Base-by-base conservation (phyloP, 306 rosid genomes). In the Urtica urens region DNA sequence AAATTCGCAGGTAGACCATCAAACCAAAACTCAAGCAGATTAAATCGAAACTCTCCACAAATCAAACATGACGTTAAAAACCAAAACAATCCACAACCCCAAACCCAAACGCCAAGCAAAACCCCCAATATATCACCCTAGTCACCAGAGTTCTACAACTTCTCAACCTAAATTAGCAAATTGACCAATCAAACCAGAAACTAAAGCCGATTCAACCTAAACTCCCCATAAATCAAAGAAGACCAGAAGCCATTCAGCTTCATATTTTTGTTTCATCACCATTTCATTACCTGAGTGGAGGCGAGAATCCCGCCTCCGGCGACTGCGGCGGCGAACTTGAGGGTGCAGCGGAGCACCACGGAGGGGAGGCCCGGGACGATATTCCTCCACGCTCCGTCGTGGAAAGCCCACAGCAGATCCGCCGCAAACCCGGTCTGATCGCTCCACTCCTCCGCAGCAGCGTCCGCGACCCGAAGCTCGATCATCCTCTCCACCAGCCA, bases 401-500 rank as follows among this genome's bases (percentile, higher is more conserved):
- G 60, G 60, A 88, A 88, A 3, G 93, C 84, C 66, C 80, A 69
- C 72, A 74, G 88, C 72, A 88, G 75, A 60, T 88, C 95, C 0
- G 77, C 78, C 0, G 97, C 73, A 41, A 88, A 81, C 0, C 82
- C 46, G 0, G 76, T 69, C 53, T 84, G 90, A 25, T 88, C 82
- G 35, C 95, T 88, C 97, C 97, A 88, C 35, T 74, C 90, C 47
- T 50, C 71, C 5, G 81, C 95, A 0, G 97, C 93, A 0, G 61
- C 24, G 50, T 74, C 90, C 0, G 97, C 97, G 27, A 88, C 97
- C 64, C 64, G 75, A 41, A 88, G 73, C 79, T 88, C 97, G 29
- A 84, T 79, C 97, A 88, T 88, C 63, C 97, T 79, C 72, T 88
- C 97, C 31, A 88, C 77, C 37, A 88, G 53, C 95, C 95, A 88